Percentiles rank a stretch among this genome's conserved stretches.
Evolutionary conservation across 2,329 filamentous ascomycete species (phyloP).

Genomic region (Cladosporium halotolerans): DNA sequence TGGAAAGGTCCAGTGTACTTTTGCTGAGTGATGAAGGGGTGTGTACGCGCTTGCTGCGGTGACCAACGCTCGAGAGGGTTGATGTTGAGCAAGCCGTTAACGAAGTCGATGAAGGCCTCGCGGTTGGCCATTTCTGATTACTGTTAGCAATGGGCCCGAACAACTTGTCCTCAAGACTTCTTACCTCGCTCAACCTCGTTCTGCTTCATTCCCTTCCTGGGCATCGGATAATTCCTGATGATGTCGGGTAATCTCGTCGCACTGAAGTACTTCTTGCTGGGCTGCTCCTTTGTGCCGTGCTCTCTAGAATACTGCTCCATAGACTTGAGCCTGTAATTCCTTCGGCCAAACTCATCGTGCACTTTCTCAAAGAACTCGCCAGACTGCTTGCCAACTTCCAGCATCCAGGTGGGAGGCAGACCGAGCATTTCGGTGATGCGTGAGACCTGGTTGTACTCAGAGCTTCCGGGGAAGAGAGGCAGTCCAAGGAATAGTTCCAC

Average conservation of each 20-base stretch:
- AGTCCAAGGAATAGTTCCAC: conserved; percentile 94
- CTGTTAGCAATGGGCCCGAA: neutral
- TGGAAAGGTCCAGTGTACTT: conserved; percentile 96
- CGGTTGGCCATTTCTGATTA: conserved; percentile 92
- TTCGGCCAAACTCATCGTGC: conserved; percentile 84
- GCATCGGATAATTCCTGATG: conserved; percentile 97
- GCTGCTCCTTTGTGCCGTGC: conserved; percentile 93
- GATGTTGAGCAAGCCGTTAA: conserved; percentile 84
- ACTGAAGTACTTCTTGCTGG: conserved; percentile 99
- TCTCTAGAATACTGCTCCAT: conserved; percentile 98
- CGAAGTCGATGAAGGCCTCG: conserved; percentile 95
- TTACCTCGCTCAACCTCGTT: conserved; percentile 91
- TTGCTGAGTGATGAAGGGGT: conserved; percentile 97
- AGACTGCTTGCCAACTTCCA: conserved; percentile 97
- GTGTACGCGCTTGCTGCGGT: conserved; percentile 91
- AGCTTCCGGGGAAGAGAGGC: conserved; percentile 91
- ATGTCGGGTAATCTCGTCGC: conserved; percentile 92
- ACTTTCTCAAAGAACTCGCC: conserved; percentile 95
- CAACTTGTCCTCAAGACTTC: conserved; percentile 20
- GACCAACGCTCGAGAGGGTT: conserved; percentile 97
- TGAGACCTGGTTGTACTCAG: conserved; percentile 97
- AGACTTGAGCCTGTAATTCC: conserved; percentile 85
- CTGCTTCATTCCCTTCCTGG: conserved; percentile 98
- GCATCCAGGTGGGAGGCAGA: conserved; percentile 95
- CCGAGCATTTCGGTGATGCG: conserved; percentile 98